Base-by-base conservation (phyloP, 1,284 basidiomycete species). In the Leccinum pachyderme region DNA sequence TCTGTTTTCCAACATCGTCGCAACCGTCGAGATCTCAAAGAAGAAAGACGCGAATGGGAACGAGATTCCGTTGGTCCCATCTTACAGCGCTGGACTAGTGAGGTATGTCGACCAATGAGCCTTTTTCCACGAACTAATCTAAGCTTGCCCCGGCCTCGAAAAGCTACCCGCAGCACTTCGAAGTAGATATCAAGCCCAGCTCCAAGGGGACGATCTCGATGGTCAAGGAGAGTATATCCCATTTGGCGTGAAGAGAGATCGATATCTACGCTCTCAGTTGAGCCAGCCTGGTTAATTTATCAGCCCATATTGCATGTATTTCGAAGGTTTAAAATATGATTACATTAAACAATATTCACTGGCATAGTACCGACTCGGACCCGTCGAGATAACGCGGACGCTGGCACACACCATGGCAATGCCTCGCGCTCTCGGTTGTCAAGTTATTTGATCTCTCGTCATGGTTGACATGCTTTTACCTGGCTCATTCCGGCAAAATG, bases 1-100 rank as follows among this genome's bases (percentile, higher is more conserved):
- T 39, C 7, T 63, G 4, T 46, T 65, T 13, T 65, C 63, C 18
- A 25, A 52, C 28, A 53, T 63, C 27, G 7, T 65, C 22, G 51
- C 63, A 2, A 53, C 58, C n/a, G 49, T 63, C 9, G n/a, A 47
- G 8, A 55, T 65, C 15, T 61, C 58, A 7, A 57, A 49, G 39
- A 59, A 39, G 39, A 60, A 39, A 31, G 58, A 60, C 24, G 33
- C 12, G 0, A 9, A 51, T 8, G 59, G 53, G 33, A 54, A 51
- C 12, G 60, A 60, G 12, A 51, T 59, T 6, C 47, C 58, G 2
- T 29, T 57, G 11, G 29, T 11, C 1, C 53, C 58, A 1, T 48
- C 53, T 8, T 61, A 53, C 11, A 51, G 39, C n/a, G 46, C 44
- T 18, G 61, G 60, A 12, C 24, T 62, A n/a, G 44, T 64, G 15